Base-by-base conservation (phyloP, 768 basidiomycete species). In the Mycena olivaceomarginata region DNA sequence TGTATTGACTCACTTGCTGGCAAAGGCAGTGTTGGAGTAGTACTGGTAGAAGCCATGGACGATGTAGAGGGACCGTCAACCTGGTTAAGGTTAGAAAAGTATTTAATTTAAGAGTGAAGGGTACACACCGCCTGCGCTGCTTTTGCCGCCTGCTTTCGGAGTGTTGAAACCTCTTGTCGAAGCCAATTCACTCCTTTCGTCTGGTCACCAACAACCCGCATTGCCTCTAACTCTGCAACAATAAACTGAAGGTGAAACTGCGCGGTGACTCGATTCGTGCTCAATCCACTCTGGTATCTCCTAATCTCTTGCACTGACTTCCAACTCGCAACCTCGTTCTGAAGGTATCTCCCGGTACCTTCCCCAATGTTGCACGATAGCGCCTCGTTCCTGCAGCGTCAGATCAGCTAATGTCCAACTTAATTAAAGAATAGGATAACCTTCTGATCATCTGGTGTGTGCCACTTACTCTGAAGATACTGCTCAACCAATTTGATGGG, bases 401-500 rank as follows among this genome's bases (percentile, higher is more conserved):
- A 45, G 10, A 13, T 45, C 43, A 45, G 43, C 13, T 45, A 45
- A 45, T 2, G 25, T 25, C 25, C 25, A 51, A 6, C 18, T 51
- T 51, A 13, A 16, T 20, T 18, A 51, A 51, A 18, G 16, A 51
- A 11, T 11, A 51, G 16, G 25, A 25, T 25, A 20, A 65, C 64
- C 64, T 43, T 65, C 12, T 12, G 40, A 20, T 45, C 64, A 7
- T 65, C 64, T 22, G 41, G 45, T 5, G 64, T 65, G 13, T 41
- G 1, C 64, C 64, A 60, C 25, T 16, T 39, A 16, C 7, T 13
- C 4, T 80, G 71, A 45, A 84, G 83, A 22, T 78, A 65, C 31
- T 77, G 46, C 60, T 85, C 83, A 6, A 84, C 80, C 1, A 80
- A 22, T 12, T 77, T 77, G 20, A 85, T 70, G 2, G 83, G 85